Evolutionary conservation across 2,329 filamentous ascomycete genomes (phyloP), one percentile per base, ranked within the genome.

Genomic region (Trichoderma simmonsii): DNA sequence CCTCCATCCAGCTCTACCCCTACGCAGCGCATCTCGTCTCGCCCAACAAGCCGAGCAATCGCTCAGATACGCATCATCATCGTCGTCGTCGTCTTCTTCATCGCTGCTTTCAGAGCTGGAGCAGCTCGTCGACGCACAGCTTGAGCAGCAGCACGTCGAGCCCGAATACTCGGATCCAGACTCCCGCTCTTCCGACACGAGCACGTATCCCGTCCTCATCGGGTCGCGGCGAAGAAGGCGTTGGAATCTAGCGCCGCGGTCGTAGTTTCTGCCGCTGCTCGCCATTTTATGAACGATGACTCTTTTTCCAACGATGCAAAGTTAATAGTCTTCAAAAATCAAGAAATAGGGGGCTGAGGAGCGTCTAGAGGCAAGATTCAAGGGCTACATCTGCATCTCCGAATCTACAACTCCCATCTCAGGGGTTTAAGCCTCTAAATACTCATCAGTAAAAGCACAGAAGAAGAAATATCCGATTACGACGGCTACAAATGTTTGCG

Each of bases 401-500:
- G 34, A 57, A 15, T 2, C 32, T 24, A 9, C 15, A 28, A 14
- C 39, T 21, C 54, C 24, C 32, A 43, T 43, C 14, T 18, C 24
- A 18, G 51, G 57, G 24, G 28, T 9, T 28, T 2, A 3, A 2
- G 24, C 24, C 64, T 30, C 51, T 67, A 59, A 43, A 60, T 60
- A 60, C 18, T 3, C 43, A 56, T 21, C 51, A 61, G 24, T 11
- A 28, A 9, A 18, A 18, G 12, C 26, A 15, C 12, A 15, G 21
- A 56, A 28, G 21, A 59, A 54, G 15, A 48, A 64, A 60, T 26
- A 57, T 21, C 56, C 28, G n/a, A 18, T 69, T 54, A 26, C 57
- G 39, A 67, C 63, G 30, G 30, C 39, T 15, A 34, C 57, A 24
- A 56, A 11, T 72, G 71, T 70, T 72, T 72, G 70, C 62, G 70